Base-by-base conservation (phyloP, 352 stramenopile genomes). In the Globisporangium spiculum region DNA sequence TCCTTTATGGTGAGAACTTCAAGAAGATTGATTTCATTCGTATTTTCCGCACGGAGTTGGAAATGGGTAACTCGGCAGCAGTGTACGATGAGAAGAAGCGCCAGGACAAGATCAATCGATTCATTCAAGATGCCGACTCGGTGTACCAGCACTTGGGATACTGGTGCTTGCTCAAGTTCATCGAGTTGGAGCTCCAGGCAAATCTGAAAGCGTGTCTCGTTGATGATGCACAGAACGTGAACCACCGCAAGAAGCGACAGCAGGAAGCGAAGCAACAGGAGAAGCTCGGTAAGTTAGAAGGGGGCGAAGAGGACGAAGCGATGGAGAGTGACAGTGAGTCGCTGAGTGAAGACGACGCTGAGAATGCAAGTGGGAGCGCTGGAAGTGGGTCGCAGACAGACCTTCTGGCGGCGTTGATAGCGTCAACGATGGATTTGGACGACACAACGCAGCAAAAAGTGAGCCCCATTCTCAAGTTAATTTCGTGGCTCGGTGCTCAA, bases 151-250 rank as follows among this genome's bases (percentile, higher is more conserved):
- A 93, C 46, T 66, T 96, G 3, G 88, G 88, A 0, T 60, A 81
- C 27, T 96, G 86, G 86, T 96, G 88, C 68, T 61, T 96, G 36
- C 77, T 90, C 72, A 93, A 94, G 57, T 92, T 84, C 68, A 73
- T 94, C 16, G 84, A 94, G 57, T 48, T 94, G 26, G 86, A 96
- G 60, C 68, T 96, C 30, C 84, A 91, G 59, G 68, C 62, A 6
- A 91, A 91, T 63, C 71, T 94, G n/a, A 80, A 83, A 16, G 84
- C 86, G 8, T 92, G 83, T 64, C 75, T 91, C 48, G 70, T 92
- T 0, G 71, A 86, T 20, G 86, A 92, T 50, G 24, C 65, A 0
- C 74, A 89, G 36, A 92, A 91, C 54, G 73, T 90, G 41, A 91
- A 94, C 41, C 75, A 81, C 36, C 67, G 65, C 18, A 74, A 62